A percentile compares a stretch with the other conserved stretches of the same genome.
These are phyloP conservation scores for Raphanus raphanistrum DNA, from an alignment of 345 rosid genomes.

Conservation along the genomic window DNA sequence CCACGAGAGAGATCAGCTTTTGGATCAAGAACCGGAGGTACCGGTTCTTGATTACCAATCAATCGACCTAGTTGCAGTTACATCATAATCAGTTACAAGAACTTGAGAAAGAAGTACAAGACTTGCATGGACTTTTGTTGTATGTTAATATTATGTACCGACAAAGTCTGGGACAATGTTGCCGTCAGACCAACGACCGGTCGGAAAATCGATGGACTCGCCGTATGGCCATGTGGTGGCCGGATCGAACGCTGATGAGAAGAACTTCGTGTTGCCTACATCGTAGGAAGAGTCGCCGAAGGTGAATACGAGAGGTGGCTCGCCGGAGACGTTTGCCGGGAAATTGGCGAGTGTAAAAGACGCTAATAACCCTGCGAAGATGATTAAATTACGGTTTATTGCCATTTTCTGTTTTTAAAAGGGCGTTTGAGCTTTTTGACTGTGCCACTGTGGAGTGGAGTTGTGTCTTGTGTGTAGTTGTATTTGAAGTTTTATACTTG, in stretches of 20 bases:
- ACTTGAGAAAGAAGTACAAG: neutral
- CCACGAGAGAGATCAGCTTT: constrained; percentile 35
- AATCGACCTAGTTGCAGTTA: constrained; percentile 22
- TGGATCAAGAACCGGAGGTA: constrained; percentile 36
- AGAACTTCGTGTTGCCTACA: constrained; percentile 40
- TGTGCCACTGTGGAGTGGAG: neutral
- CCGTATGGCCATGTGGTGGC: constrained; percentile 45
- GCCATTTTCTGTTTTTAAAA: constrained; percentile 8
- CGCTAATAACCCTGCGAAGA: constrained; percentile 17
- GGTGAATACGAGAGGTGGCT: constrained; percentile 32
- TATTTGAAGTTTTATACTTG: neutral
- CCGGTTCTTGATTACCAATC: constrained; percentile 15
- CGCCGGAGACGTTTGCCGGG: constrained; percentile 29
- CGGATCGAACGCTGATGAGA: constrained; percentile 26
- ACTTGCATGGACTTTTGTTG: neutral
- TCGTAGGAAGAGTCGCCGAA: constrained; percentile 46
- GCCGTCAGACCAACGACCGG: constrained; percentile 44
- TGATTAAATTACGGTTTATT: constrained; percentile 1
- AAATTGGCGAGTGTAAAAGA: constrained; percentile 1
- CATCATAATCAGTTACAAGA: constrained; percentile 1
- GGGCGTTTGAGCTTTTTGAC: no score
- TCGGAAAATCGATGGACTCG: constrained; percentile 29
- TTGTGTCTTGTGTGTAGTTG: neutral
- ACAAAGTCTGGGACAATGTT: constrained; percentile 32
- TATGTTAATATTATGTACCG: constrained; percentile 8